Evolutionary conservation across 2,329 filamentous ascomycete species (phyloP), one percentile per base, ranked within the genome.

Genomic region (Aureobasidium leucospermi): DNA sequence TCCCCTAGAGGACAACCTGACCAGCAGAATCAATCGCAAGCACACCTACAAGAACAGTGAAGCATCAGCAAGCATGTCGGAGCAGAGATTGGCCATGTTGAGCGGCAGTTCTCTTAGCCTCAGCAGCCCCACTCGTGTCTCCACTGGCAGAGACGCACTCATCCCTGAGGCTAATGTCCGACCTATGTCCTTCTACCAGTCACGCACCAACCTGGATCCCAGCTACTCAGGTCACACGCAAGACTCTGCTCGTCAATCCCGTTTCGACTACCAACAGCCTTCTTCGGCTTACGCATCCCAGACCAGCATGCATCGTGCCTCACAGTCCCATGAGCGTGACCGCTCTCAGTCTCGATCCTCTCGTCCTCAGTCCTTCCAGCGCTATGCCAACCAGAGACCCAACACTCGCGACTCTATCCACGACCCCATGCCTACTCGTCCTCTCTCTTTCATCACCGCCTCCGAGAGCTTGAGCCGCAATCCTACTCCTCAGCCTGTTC

Each of bases 1-100:
- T 70, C 93, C 93, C 1, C 79, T 97, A 13, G 92, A 96, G 70
- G 85, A 89, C 65, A 86, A 93, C 67, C 76, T 96, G 60, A 96
- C 91, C 1, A 85, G 89, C 10, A 83, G 86, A 28, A 63, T 51
- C 74, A 60, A 79, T 75, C 69, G 72, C 65, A 73, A 77, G 66
- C 90, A 95, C 74, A 92, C 91, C 78, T 84, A 88, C 68, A 92
- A 89, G 70, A 84, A 82, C 65, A 83, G 81, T 0, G 79, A 82
- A 15, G 68, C 76, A 10, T 73, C 73, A 1, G 67, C 70, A 15
- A 76, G 79, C 2, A 76, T 78, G 8, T 68, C 71, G 9, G 83
- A 88, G 62, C 88, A 88, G 71, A 83, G 86, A 58, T 72, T 84
- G 52, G 82, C 80, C 60, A 74, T 76, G 11, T 65, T 75, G 49